phyloP scores from a whole-genome alignment of 1,284 basidiomycete species.

The Marasmius sp. region DNA sequence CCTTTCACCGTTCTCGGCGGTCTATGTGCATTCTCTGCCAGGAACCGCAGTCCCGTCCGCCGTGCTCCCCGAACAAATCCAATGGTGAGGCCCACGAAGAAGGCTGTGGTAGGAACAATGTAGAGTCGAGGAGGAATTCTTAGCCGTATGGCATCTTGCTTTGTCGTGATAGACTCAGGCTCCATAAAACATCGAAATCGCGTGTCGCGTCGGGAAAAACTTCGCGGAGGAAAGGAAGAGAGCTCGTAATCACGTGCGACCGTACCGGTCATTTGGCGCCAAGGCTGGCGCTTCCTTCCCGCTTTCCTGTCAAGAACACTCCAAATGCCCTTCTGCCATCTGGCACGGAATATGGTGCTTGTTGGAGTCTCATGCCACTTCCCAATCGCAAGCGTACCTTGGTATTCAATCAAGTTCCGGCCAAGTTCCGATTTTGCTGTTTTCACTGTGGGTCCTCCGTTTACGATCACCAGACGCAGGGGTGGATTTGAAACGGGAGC shows the following conservation, averaged over 20 bases:
- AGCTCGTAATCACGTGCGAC: not conserved
- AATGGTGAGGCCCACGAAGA: constrained; percentile 61
- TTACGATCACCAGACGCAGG: no score
- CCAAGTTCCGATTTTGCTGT: no score
- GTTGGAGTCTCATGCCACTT: no score
- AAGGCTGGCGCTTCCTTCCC: no score
- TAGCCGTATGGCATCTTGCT: constrained; percentile 4
- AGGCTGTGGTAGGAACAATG: constrained; percentile 53
- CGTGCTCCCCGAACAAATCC: constrained; percentile 73
- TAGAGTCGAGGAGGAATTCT: constrained; percentile 19
- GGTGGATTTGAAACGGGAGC: no score
- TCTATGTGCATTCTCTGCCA: constrained; percentile 72
- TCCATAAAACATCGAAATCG: not conserved
- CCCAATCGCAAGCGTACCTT: no score
- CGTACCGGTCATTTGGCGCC: no score
- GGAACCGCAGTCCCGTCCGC: constrained; percentile 52
- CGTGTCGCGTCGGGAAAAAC: not conserved
- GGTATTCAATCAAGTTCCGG: no score
- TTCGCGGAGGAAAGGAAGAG: not conserved
- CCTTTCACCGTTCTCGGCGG: constrained; percentile 79
- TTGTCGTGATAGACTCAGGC: not conserved
- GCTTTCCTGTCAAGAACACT: no score
- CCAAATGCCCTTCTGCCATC: no score
- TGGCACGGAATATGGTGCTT: no score
- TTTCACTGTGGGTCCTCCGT: no score